Evolutionary conservation across 352 stramenopile genomes (phyloP), one percentile per base, ranked within the genome.

Genomic region (Saprolegnia parasitica): DNA sequence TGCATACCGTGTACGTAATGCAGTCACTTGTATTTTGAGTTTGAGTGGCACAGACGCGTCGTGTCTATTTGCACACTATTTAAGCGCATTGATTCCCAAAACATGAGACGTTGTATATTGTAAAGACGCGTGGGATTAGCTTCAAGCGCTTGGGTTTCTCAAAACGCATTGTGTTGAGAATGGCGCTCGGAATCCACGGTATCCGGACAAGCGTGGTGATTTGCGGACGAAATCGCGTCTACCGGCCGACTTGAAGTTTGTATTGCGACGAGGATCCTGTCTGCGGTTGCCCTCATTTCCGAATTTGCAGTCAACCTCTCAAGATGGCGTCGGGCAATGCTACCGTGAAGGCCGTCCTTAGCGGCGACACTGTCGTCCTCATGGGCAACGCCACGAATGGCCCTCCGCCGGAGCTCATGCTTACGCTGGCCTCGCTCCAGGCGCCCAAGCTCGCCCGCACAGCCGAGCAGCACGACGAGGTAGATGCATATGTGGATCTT

Each of bases 261-360:
- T 67, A 26, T 67, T 15, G 15, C 20, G 46, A n/a, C 9, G 23
- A 4, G 8, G 20, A 15, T 52, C 10, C 9, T 20, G 37, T 52
- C 58, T 37, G 24, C 13, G 37, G 16, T 66, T 11, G 52, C 13
- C n/a, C 11, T 16, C 58, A 66, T 66, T 66, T 66, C 26, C n/a
- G 8, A 66, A 66, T 26, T 66, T 49, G 13, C 15, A 21, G 16
- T n/a, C 23, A 13, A 18, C 1, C 1, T 10, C 20, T 4, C 54
- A 39, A 50, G 47, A 93, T 95, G 86, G 84, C 86, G 55, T 93
- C 87, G 50, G 87, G 87, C 72, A 86, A 83, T 71, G 95, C 94
- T 63, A 97, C 88, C 60, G 96, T 99, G 71, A 99, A 99, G 78
- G 96, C 91, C 61, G 96, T 99, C 61, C 78, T 99, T 46, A 98